These are phyloP conservation scores for Panicum hallii DNA, from an alignment of 202 grass and related monocot species.

Conservation along the genomic window DNA sequence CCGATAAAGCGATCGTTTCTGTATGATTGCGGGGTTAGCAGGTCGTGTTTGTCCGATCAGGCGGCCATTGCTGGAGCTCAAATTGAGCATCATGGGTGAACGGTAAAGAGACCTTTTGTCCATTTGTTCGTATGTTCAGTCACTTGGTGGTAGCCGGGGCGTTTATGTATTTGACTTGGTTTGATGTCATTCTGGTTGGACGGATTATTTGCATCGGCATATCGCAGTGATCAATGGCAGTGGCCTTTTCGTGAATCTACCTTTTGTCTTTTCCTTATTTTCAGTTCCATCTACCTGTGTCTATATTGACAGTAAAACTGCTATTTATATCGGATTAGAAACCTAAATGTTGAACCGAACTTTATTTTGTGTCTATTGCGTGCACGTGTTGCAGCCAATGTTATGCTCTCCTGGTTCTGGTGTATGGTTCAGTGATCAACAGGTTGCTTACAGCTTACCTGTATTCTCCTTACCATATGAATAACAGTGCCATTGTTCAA, in stretches of 20 bases:
- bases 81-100: constrained; percentile 16
- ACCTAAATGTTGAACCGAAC: background rate
- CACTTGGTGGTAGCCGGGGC: background rate
- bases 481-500: background rate
- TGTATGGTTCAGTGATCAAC: background rate
- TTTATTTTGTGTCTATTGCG: background rate
- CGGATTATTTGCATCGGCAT: background rate
- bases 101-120: background rate
- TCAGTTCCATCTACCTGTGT: background rate
- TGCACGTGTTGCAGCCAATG: background rate
- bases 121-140: constrained; percentile 1
- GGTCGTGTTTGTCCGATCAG: background rate
- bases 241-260: background rate
- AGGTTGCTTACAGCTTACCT: background rate
- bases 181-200: background rate
- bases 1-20: background rate
- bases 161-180: background rate
- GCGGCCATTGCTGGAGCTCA: background rate
- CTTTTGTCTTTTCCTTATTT: background rate
- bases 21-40: background rate
- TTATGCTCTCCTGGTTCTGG: background rate
- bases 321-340: background rate
- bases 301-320: background rate
- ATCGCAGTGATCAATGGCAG: constrained; percentile 5
- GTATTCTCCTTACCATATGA: background rate